These are phyloP conservation scores for Amaranthus tricolor DNA, from an alignment of 179 eudicot species.

Conservation along the genomic window DNA sequence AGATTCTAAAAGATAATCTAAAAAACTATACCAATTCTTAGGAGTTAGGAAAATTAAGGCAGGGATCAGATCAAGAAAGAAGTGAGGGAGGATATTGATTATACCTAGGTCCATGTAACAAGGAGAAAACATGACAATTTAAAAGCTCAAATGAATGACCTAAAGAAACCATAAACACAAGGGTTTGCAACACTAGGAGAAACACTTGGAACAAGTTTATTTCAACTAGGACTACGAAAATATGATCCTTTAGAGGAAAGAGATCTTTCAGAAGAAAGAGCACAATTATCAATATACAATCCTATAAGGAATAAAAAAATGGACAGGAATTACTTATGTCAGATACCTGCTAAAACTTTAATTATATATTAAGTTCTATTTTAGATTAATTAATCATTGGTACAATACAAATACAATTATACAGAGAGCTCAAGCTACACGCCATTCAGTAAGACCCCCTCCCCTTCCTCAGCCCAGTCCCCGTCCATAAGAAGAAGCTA, in stretches of 20 bases:
- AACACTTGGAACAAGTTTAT: not conserved
- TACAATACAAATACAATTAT: not conserved
- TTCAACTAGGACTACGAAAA: constrained; percentile 3
- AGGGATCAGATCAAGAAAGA: not conserved
- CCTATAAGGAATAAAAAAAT: not conserved
- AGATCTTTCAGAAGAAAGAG: not conserved
- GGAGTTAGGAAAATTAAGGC: not conserved
- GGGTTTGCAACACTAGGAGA: constrained; percentile 10
- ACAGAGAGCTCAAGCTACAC: not conserved
- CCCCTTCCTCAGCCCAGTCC: not conserved
- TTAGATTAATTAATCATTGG: not conserved
- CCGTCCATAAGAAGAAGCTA: not conserved
- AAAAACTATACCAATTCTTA: not conserved
- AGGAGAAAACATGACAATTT: constrained; percentile 11
- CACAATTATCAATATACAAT: not conserved
- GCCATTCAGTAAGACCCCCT: not conserved
- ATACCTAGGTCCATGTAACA: constrained; percentile 12
- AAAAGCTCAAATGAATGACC: not conserved
- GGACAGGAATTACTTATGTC: not conserved
- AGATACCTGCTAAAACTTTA: not conserved
- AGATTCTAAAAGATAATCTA: not conserved
- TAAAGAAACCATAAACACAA: not conserved
- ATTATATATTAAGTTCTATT: not conserved
- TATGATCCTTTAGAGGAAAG: not conserved
- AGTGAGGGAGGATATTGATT: not conserved